These are phyloP conservation scores for Spergularia marina DNA, from an alignment of 148 eudicot species.

Conservation along the genomic window DNA sequence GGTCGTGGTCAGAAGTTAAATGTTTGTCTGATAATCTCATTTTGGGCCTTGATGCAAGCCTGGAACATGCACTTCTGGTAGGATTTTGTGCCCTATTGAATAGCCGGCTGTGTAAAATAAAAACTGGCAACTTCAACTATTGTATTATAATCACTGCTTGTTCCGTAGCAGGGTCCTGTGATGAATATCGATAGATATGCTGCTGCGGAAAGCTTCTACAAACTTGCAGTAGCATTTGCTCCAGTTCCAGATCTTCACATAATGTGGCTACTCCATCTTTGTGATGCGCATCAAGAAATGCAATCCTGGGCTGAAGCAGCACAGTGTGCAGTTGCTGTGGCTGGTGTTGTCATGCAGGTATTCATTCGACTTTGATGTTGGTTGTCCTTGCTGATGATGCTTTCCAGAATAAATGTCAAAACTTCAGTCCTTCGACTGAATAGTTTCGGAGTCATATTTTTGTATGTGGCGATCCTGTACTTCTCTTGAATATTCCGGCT, in stretches of 20 bases:
- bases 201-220: constrained; percentile 94
- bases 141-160: constrained; percentile 22
- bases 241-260: constrained; percentile 99
- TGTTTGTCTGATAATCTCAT: constrained; percentile 67
- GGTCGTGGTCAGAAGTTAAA: constrained; percentile 96
- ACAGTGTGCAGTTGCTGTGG: constrained; percentile 99
- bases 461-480: background rate
- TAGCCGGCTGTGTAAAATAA: background rate
- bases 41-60: constrained; percentile 93
- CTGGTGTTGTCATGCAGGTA: constrained; percentile 99
- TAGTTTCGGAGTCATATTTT: background rate
- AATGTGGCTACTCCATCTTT: constrained; percentile 97
- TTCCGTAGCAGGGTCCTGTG: constrained; percentile 65
- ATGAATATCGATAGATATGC: constrained; percentile 94
- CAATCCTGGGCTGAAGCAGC: constrained; percentile 99
- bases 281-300: constrained; percentile 99
- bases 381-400: background rate
- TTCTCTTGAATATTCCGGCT: background rate
- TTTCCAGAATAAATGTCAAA: background rate
- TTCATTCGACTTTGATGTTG: background rate
- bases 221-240: constrained; percentile 95
- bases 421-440: background rate
- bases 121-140: background rate
- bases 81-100: constrained; percentile 10
- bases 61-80: constrained; percentile 95